Base-by-base conservation (phyloP, 2,329 filamentous ascomycete genomes). In the Clonostachys byssicola region DNA sequence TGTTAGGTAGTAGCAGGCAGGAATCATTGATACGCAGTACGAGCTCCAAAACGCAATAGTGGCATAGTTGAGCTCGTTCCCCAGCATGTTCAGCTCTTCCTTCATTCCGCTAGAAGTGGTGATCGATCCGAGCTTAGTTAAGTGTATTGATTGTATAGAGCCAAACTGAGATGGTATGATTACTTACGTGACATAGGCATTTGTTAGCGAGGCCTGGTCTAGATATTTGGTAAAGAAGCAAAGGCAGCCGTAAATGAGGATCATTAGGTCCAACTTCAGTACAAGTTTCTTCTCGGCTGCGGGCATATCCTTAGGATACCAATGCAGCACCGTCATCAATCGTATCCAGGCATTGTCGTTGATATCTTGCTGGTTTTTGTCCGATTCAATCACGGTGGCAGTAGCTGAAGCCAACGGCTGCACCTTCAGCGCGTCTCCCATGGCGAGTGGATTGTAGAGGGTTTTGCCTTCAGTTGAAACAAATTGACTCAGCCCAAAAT, bases 221-320 rank as follows among this genome's bases (percentile, higher is more conserved):
- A 69, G 56, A 45, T 67, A 68, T 42, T 69, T 68, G 5, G 65
- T 69, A 47, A 68, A 69, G 52, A 68, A 68, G 8, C 60, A 66
- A 5, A 68, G 51, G 20, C 65, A 69, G 0, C 66, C 65, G 50
- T 65, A 68, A 8, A 67, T 51, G 17, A 69, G 54, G 36, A 69
- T 66, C 46, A 60, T 59, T 6, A 69, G 50, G 44, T 69, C 66
- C 6, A 69, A 62, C 47, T 66, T 66, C 44, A 67, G 47, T 12
- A 68, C 56, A 10, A 68, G 52, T 5, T 48, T 45, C 51, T 67
- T 68, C 47, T 69, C 66, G 6, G 55, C 49, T 13, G 52, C 48
- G 1, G 59, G 53, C 59, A 60, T 65, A 34, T 58, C 55, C 18
- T 50, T 49, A 3, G 62, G 60, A 47, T 67, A 67, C 65, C 65